These are phyloP conservation scores for Trichoderma semiorbis DNA, from an alignment of 2,329 filamentous ascomycete genomes.

Conservation along the genomic window DNA sequence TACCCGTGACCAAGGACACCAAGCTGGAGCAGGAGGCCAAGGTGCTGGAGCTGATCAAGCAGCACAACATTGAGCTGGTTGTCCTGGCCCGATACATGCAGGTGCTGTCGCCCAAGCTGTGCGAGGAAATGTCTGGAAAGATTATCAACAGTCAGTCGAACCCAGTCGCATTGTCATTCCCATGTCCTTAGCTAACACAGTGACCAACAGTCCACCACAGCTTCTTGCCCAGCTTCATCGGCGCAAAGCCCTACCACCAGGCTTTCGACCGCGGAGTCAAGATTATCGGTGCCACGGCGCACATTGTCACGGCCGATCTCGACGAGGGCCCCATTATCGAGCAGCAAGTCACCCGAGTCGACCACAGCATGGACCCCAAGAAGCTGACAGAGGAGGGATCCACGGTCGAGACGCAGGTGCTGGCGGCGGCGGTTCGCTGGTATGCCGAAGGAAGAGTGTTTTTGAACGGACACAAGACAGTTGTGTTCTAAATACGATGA, in stretches of 20 bases:
- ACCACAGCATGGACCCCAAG: slow-evolving; percentile 73
- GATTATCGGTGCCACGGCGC: slow-evolving; percentile 81
- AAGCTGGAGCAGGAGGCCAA: slow-evolving; percentile 69
- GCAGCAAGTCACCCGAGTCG: slow-evolving; percentile 73
- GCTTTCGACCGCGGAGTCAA: slow-evolving; percentile 83
- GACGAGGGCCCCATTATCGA: slow-evolving; percentile 88
- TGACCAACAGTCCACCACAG: slow-evolving; percentile 67
- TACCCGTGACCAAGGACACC: slow-evolving; percentile 75
- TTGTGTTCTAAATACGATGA: slow-evolving; percentile 57
- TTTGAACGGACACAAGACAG: slow-evolving; percentile 74
- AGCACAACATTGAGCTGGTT: slow-evolving; percentile 71
- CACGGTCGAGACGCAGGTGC: slow-evolving; percentile 78
- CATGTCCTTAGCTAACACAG: neutral
- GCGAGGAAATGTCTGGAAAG: slow-evolving; percentile 73
- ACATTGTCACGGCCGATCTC: slow-evolving; percentile 81
- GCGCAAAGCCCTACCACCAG: slow-evolving; percentile 84
- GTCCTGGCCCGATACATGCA: slow-evolving; percentile 87
- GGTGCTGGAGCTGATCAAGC: slow-evolving; percentile 66
- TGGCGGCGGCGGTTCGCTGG: slow-evolving; percentile 80
- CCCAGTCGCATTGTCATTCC: neutral
- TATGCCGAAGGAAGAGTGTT: slow-evolving; percentile 75
- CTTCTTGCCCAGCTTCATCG: slow-evolving; percentile 85
- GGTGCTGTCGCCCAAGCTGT: slow-evolving; percentile 71
- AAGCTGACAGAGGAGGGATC: slow-evolving; percentile 75
- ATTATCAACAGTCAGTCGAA: slow-evolving; percentile 65